Evolutionary conservation across 768 basidiomycete genomes (phyloP), one percentile per base, ranked within the genome.

Genomic region (Trichaptum fuscoviolaceum): DNA sequence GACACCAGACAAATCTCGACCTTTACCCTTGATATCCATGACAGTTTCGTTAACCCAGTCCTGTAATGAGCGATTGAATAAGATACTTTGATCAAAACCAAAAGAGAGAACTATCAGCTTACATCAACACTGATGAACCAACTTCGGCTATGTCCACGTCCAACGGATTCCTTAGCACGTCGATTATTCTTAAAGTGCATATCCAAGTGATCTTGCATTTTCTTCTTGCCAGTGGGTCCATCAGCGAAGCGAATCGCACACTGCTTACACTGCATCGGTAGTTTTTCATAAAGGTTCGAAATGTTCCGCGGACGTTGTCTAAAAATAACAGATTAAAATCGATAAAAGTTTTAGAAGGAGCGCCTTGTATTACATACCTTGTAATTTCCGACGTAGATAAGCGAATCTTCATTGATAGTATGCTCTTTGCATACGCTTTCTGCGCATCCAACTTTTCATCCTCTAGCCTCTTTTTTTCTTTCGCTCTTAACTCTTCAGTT

Each of bases 111-210:
- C 30, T 30, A 2, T 62, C 7, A 52, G 78, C 90, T 65, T 77
- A 96, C 95, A 79, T 96, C 92, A 67, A 87, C 80, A 68, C 84
- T 81, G 64, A 92, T 82, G 67, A 95, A 93, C 96, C 96, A 98
- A 71, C 91, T 90, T 26, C 96, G 85, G 71, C 90, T 92, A 70
- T 95, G 89, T 42, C 94, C 95, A 67, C 96, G 84, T 0, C 92
- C 94, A 20, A 85, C 77, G 57, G 87, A 88, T 75, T 91, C 89
- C 72, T 82, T 87, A 27, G 89, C 87, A 75, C 91, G 92, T 67
- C 90, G 85, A 73, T 98, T 99, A 75, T 96, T 91, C 74, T 89
- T 84, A 79, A 97, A 98, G 76, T 99, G 96, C 90, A 93, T 91
- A 75, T 99, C 96, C 71, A 99, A 83, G 74, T 99, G 97, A 66